These are phyloP conservation scores for Lodderomyces theae DNA, from an alignment of 1,139 yeast species.

Conservation along the genomic window DNA sequence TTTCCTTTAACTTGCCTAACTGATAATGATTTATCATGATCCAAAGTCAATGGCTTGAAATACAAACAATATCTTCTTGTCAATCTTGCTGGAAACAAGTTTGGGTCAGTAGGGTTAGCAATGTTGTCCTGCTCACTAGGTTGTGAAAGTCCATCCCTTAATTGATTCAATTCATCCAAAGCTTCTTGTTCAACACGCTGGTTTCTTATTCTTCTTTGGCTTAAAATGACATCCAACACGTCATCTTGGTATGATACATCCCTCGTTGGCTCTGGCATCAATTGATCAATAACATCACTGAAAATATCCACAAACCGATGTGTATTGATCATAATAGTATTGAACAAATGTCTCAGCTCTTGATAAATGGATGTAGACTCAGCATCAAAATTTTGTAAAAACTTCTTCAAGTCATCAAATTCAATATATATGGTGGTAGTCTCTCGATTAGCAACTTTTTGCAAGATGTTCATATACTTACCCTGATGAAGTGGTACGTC, in stretches of 20 bases:
- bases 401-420: conserved; percentile 76
- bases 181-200: conserved; percentile 68
- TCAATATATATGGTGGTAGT: conserved; percentile 65
- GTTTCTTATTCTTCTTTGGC: conserved; percentile 84
- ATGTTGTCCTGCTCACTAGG: conserved; percentile 6
- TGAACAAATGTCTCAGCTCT: conserved; percentile 42
- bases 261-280: conserved; percentile 79
- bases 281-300: conserved; percentile 68
- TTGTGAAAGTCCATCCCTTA: conserved; percentile 34
- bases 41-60: conserved; percentile 63
- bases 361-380: conserved; percentile 18
- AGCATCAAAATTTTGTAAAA: conserved; percentile 47
- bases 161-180: conserved; percentile 46
- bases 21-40: conserved; percentile 54
- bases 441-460: conserved; percentile 82
- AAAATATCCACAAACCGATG: conserved; percentile 77
- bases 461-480: conserved; percentile 76
- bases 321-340: conserved; percentile 67
- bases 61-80: conserved; percentile 85
- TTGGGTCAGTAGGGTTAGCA: conserved; percentile 20
- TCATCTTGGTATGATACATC: conserved; percentile 82
- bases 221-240: conserved; percentile 87
- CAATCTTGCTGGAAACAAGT: conserved; percentile 76
- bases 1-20: conserved; percentile 88
- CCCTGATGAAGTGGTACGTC: conserved; percentile 10